phyloP scores from a whole-genome alignment of 179 eudicot genomes.

The Silene noctiflora region DNA sequence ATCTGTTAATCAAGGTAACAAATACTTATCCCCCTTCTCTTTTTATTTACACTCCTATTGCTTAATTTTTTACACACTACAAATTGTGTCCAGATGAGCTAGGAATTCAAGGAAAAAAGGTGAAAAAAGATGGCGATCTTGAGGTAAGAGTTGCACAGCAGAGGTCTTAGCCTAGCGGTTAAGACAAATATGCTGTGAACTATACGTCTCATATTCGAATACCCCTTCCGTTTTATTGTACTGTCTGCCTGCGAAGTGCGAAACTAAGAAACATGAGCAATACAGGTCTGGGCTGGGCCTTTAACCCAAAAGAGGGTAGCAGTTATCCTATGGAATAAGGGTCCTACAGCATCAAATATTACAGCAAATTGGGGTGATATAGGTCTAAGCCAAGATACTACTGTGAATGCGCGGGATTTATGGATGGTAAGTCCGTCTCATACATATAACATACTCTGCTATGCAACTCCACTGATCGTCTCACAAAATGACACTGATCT shows the following conservation, averaged over 20 bases:
- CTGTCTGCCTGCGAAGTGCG: too few species aligned
- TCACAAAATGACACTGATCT: not conserved
- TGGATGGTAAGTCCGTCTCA: constrained; percentile 48
- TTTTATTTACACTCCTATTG: not conserved
- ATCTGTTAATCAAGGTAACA: constrained; percentile 72
- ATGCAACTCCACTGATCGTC: not conserved
- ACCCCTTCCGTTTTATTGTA: too few species aligned
- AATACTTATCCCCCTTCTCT: not conserved
- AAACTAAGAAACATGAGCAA: not conserved
- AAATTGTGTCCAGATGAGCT: constrained; percentile 43
- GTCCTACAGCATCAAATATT: constrained; percentile 39
- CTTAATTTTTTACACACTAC: not conserved
- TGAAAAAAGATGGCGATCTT: constrained; percentile 43
- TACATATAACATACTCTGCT: not conserved
- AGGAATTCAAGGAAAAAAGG: constrained; percentile 65
- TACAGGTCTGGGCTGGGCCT: constrained; percentile 72
- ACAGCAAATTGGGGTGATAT: constrained; percentile 60
- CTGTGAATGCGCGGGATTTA: constrained; percentile 52
- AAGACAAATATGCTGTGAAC: too few species aligned
- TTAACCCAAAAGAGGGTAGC: constrained; percentile 41
- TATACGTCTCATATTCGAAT: too few species aligned
- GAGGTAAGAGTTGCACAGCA: constrained; percentile 39
- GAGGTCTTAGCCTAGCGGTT: too few species aligned
- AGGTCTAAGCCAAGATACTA: constrained; percentile 37
- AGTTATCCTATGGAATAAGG: constrained; percentile 58